Evolutionary conservation across 805 yeast species (phyloP).

Genomic region (Schwanniomyces vanrijiae): DNA sequence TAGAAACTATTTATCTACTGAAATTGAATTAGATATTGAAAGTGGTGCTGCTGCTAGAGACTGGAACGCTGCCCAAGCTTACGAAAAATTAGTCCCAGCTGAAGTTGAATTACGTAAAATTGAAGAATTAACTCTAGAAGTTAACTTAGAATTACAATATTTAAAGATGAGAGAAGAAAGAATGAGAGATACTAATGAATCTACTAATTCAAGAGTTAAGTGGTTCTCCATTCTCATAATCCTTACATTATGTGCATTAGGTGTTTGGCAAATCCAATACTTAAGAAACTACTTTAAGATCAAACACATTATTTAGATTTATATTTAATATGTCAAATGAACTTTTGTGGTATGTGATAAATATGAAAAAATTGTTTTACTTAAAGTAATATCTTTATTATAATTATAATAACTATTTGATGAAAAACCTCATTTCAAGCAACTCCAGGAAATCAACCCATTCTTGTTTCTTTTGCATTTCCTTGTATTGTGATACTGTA

Average conservation of each 20-base stretch:
- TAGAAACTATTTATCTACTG: constrained; percentile 52
- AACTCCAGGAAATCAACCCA: constrained; percentile 4
- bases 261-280: constrained; percentile 91
- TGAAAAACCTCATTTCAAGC: constrained; percentile 1
- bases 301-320: constrained; percentile 63
- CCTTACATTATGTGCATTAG: constrained; percentile 69
- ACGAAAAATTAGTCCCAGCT: constrained; percentile 88
- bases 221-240: constrained; percentile 76
- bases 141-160: constrained; percentile 76
- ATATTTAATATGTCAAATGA: not conserved
- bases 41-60: constrained; percentile 97
- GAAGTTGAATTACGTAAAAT: constrained; percentile 87
- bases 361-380: not conserved
- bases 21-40: constrained; percentile 87
- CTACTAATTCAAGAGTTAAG: constrained; percentile 90
- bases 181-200: constrained; percentile 95
- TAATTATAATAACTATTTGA: not conserved
- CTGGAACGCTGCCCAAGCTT: constrained; percentile 93
- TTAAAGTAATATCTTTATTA: not conserved
- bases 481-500: not conserved
- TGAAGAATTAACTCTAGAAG: constrained; percentile 83
- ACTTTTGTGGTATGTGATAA: not conserved
- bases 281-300: constrained; percentile 89
- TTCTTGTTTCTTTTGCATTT: not conserved
- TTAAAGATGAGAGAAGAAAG: constrained; percentile 85